phyloP scores from a whole-genome alignment of 768 basidiomycete species.

The Naganishia vaughanmartiniae region DNA sequence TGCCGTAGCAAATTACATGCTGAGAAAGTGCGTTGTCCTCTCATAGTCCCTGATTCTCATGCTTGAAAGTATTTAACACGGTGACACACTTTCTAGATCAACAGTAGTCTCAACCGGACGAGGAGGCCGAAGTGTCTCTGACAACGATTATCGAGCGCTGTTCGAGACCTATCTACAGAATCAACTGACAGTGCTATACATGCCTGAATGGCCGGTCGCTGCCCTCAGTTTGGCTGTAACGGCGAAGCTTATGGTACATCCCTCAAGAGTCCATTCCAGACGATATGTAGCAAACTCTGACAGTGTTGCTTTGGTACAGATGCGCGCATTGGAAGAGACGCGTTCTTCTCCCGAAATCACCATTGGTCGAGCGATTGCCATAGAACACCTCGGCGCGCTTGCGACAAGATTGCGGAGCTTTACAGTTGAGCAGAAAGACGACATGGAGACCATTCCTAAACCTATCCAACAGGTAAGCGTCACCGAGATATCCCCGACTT shows the following conservation, averaged over 20 bases:
- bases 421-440: background rate
- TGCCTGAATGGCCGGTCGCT: slow-evolving; percentile 98
- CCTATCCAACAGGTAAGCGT: background rate
- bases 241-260: slow-evolving; percentile 76
- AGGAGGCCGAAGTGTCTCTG: slow-evolving; percentile 25
- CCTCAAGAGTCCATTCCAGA: background rate
- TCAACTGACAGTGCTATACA: slow-evolving; percentile 78
- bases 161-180: slow-evolving; percentile 89
- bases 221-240: slow-evolving; percentile 73
- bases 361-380: slow-evolving; percentile 79
- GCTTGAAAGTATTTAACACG: background rate
- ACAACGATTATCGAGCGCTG: slow-evolving; percentile 76
- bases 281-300: background rate
- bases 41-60: too few relatives aligned
- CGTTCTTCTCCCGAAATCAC: slow-evolving; percentile 72
- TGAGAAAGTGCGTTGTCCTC: slow-evolving; percentile 10
- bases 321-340: slow-evolving; percentile 75
- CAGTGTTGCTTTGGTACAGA: slow-evolving; percentile 55
- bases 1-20: slow-evolving; percentile 14
- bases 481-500: background rate
- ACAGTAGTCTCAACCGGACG: slow-evolving; percentile 16
- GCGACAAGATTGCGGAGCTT: slow-evolving; percentile 65
- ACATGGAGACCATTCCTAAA: background rate
- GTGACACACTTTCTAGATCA: background rate
- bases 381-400: slow-evolving; percentile 92